Conservation (phyloP, 257 asterid species). For the Mitragyna speciosa region DNA sequence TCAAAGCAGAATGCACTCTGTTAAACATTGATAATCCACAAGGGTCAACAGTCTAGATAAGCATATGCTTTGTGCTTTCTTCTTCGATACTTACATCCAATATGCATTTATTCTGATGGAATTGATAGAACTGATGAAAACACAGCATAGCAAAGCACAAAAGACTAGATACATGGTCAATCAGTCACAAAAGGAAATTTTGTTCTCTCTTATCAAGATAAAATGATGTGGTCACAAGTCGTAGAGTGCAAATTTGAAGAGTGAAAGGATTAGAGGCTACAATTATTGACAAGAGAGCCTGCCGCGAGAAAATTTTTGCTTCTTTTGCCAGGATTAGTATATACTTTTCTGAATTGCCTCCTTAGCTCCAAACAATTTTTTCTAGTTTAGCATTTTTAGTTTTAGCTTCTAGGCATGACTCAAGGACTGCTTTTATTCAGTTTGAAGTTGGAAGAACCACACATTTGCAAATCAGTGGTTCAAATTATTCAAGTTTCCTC, state of each 20-base stretch:
- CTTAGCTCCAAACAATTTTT: neutral
- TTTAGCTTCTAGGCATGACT: neutral
- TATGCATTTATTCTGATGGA: neutral
- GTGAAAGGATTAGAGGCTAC: neutral
- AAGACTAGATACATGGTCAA: neutral
- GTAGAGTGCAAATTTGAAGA: neutral
- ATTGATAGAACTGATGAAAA: neutral
- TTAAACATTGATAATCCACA: neutral
- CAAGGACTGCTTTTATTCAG: neutral
- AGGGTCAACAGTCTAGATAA: neutral
- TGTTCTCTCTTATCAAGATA: neutral
- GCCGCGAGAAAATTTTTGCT: neutral
- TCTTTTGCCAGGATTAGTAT: neutral
- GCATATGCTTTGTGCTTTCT: neutral
- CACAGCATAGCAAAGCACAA: neutral
- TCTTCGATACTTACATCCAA: no score
- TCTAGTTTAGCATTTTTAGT: neutral
- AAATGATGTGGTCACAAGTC: neutral
- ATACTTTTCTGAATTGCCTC: neutral
- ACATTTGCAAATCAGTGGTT: neutral
- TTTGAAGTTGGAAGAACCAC: neutral
- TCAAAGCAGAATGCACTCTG: constrained; percentile 23
- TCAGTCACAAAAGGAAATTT: neutral
- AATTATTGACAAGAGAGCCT: neutral
- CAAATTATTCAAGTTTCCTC: neutral